Percentiles rank a stretch among this genome's conserved stretches.
Conservation (phyloP, 129 eudicot genomes). For the Ambrosia artemisiifolia region DNA sequence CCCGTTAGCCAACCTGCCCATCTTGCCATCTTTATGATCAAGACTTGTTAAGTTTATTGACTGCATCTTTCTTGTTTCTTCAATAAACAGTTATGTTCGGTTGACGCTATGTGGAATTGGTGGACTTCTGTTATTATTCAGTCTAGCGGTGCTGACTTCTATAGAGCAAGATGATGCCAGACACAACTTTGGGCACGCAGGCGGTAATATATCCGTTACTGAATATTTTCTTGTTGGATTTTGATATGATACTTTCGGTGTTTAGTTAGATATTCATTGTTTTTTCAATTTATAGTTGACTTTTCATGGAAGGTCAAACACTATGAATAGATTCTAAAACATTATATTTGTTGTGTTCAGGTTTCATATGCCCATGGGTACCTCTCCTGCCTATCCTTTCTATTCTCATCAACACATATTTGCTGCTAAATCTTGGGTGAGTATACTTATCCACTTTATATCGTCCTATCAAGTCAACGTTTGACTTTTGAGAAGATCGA, state of each 20-base stretch:
- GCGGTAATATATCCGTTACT: conserved; percentile 50
- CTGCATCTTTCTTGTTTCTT: conserved; percentile 8
- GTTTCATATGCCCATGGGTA: conserved; percentile 89
- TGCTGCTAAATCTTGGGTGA: conserved; percentile 94
- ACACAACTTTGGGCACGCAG: conserved; percentile 88
- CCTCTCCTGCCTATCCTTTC: conserved; percentile 81
- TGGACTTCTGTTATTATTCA: conserved; percentile 60
- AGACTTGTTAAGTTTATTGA: conserved; percentile 10
- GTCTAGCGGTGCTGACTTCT: conserved; percentile 62
- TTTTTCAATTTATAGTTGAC: background rate
- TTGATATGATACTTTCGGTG: background rate
- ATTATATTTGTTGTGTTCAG: conserved; percentile 35
- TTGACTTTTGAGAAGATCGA: background rate
- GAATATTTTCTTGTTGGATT: background rate
- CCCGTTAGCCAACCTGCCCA: background rate
- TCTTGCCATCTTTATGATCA: background rate
- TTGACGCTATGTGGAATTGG: conserved; percentile 70
- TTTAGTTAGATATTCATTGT: background rate
- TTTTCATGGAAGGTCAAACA: conserved; percentile 8
- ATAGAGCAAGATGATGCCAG: conserved; percentile 94
- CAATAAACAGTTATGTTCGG: conserved; percentile 47
- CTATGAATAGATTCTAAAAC: conserved; percentile 8
- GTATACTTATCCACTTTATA: conserved; percentile 19
- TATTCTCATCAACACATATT: conserved; percentile 76
- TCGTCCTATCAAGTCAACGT: background rate